A percentile compares a stretch with the other conserved stretches of the same genome.
Evolutionary conservation across 768 basidiomycete species (phyloP).

Genomic region (Mycena sanguinolenta): DNA sequence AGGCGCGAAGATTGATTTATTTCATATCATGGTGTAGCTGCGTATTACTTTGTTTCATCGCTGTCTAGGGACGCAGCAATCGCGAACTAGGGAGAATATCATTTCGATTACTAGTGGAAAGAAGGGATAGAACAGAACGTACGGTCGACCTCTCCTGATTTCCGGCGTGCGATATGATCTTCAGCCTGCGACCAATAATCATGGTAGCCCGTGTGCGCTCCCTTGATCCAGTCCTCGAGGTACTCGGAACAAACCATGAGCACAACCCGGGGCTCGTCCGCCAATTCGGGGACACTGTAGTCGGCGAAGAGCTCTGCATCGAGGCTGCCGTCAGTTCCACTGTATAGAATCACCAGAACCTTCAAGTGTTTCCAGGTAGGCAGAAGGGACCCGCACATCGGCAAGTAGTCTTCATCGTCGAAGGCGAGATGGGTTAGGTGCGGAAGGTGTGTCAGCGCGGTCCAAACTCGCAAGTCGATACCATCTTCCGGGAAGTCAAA

Average conservation of each 20-base stretch:
- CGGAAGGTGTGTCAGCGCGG: neutral
- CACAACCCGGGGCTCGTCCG: neutral
- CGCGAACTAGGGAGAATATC: too few relatives aligned
- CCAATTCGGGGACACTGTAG: neutral
- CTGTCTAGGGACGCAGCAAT: too few relatives aligned
- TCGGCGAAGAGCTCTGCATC: too few relatives aligned
- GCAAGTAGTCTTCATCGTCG: neutral
- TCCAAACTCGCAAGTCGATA: neutral
- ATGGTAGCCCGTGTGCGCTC: neutral
- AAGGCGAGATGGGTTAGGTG: slow-evolving; percentile 3
- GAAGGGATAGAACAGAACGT: neutral
- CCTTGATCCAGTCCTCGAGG: neutral
- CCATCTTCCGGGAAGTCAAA: neutral
- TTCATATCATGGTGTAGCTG: too few relatives aligned
- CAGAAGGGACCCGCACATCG: neutral
- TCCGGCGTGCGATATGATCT: neutral
- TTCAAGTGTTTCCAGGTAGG: neutral
- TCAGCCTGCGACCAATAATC: neutral
- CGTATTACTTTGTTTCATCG: too few relatives aligned
- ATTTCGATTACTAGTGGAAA: too few relatives aligned
- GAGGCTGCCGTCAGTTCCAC: too few relatives aligned
- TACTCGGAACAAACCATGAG: neutral
- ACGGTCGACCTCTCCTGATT: neutral
- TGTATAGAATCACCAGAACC: neutral
- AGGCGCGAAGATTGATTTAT: too few relatives aligned